phyloP scores from a whole-genome alignment of 192 early-diverging fungal species.

The Coemansia sp. region DNA sequence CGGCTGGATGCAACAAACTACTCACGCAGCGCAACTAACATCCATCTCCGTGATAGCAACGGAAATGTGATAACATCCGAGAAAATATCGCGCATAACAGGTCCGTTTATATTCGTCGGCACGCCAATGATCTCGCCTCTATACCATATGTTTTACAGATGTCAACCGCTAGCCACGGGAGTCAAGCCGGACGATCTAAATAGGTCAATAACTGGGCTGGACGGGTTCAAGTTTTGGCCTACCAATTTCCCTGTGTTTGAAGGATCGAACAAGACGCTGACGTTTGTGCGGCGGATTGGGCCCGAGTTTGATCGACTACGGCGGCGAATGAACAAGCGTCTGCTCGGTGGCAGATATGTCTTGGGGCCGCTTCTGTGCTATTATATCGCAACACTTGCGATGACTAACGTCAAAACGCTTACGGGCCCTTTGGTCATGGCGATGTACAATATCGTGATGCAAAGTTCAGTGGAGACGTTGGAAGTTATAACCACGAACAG shows the following conservation, averaged over 20 bases:
- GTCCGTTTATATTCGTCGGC: conserved; percentile 30
- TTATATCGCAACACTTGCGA: conserved; percentile 17
- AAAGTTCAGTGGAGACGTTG: neutral
- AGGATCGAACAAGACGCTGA: no score
- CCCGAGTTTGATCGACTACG: neutral
- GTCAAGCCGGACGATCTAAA: conserved; percentile 7
- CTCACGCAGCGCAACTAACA: neutral
- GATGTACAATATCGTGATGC: conserved; percentile 18
- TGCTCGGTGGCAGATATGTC: conserved; percentile 11
- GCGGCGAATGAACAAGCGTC: conserved; percentile 14
- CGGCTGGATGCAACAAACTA: neutral
- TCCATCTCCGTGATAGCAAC: conserved; percentile 7
- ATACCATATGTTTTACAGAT: conserved; percentile 26
- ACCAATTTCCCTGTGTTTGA: neutral
- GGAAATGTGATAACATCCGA: conserved; percentile 17
- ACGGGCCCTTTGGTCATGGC: neutral
- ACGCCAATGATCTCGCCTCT: conserved; percentile 6
- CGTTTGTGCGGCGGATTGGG: conserved; percentile 21
- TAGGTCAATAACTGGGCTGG: conserved; percentile 8
- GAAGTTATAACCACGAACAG: conserved; percentile 9
- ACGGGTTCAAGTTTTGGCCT: conserved; percentile 19
- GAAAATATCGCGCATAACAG: conserved; percentile 18
- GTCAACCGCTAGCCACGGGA: conserved; percentile 12
- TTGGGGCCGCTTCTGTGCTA: conserved; percentile 28
- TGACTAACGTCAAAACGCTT: neutral